Percentiles rank a stretch among this genome's conserved stretches.
phyloP scores from a whole-genome alignment of 2,329 filamentous ascomycete genomes.

The Trichophyton schoenleinii region DNA sequence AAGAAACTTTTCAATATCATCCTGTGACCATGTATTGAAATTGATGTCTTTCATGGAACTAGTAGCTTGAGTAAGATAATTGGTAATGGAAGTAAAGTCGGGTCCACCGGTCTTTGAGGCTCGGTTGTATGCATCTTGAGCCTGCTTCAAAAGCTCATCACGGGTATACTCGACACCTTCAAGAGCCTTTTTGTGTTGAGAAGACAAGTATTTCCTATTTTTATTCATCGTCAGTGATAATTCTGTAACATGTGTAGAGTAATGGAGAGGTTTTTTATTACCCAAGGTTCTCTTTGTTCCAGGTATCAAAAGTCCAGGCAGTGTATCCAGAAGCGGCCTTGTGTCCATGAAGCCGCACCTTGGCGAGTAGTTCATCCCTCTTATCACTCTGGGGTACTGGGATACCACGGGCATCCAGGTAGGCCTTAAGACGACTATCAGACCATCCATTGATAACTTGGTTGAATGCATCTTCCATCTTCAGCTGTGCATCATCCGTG shows the following conservation, averaged over 20 bases:
- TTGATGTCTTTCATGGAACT: constrained; percentile 50
- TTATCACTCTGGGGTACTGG: constrained; percentile 61
- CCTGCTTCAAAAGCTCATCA: constrained; percentile 56
- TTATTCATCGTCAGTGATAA: not conserved
- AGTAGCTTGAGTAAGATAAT: constrained; percentile 55
- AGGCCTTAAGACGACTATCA: constrained; percentile 63
- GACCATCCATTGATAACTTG: constrained; percentile 53
- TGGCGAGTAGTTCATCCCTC: constrained; percentile 58
- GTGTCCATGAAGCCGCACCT: constrained; percentile 61
- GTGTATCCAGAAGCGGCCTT: constrained; percentile 56
- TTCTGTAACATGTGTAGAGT: not conserved
- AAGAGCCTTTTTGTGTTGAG: constrained; percentile 41
- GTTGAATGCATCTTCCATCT: constrained; percentile 56
- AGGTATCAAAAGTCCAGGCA: constrained; percentile 70
- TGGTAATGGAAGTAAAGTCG: constrained; percentile 53
- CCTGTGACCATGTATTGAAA: constrained; percentile 60
- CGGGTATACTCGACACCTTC: constrained; percentile 54
- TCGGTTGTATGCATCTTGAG: constrained; percentile 35
- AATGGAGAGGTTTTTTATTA: constrained; percentile 15
- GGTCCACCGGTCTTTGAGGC: constrained; percentile 37
- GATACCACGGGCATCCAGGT: constrained; percentile 62
- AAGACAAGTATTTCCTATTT: constrained; percentile 37
- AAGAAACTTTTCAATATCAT: constrained; percentile 64
- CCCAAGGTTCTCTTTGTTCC: constrained; percentile 58
- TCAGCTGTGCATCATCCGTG: constrained; percentile 53